These are phyloP conservation scores for Stagonosporopsis vannaccii DNA, from an alignment of 2,329 filamentous ascomycete genomes.

Conservation along the genomic window DNA sequence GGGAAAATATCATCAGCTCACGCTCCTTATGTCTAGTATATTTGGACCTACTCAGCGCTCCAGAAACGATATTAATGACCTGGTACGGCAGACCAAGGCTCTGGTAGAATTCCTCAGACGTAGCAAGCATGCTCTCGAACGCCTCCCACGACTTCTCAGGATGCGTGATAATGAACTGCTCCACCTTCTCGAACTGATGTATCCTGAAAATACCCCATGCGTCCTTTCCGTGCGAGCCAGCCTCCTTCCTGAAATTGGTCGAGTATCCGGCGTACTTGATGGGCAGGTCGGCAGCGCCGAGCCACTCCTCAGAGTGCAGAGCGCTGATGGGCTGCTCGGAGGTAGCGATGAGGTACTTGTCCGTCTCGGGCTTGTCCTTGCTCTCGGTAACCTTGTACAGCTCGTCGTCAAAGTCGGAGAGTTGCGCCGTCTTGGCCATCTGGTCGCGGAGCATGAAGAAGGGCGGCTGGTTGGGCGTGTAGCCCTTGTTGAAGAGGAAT, in stretches of 20 bases:
- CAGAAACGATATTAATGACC: slow-evolving; percentile 93
- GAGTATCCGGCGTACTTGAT: slow-evolving; percentile 90
- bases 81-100: slow-evolving; percentile 88
- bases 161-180: slow-evolving; percentile 64
- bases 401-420: slow-evolving; percentile 97
- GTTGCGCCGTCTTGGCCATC: slow-evolving; percentile 98
- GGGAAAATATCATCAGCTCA: not conserved
- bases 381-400: slow-evolving; percentile 92
- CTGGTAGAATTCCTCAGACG: slow-evolving; percentile 94
- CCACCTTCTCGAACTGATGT: slow-evolving; percentile 86
- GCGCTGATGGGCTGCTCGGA: slow-evolving; percentile 95
- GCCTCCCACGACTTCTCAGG: slow-evolving; percentile 86
- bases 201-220: slow-evolving; percentile 98
- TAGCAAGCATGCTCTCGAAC: slow-evolving; percentile 91
- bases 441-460: slow-evolving; percentile 86
- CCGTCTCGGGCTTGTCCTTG: slow-evolving; percentile 78
- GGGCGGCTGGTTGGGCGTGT: slow-evolving; percentile 71
- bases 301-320: slow-evolving; percentile 92
- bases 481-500: slow-evolving; percentile 82
- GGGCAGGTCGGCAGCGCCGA: slow-evolving; percentile 82
- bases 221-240: slow-evolving; percentile 88
- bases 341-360: slow-evolving; percentile 80
- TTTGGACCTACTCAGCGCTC: slow-evolving; percentile 70
- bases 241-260: slow-evolving; percentile 95
- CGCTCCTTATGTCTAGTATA: not conserved